A percentile compares a stretch with the other conserved stretches of the same genome.
phyloP scores from a whole-genome alignment of 495 filamentous ascomycete genomes.

The Penicillium coprophilum region DNA sequence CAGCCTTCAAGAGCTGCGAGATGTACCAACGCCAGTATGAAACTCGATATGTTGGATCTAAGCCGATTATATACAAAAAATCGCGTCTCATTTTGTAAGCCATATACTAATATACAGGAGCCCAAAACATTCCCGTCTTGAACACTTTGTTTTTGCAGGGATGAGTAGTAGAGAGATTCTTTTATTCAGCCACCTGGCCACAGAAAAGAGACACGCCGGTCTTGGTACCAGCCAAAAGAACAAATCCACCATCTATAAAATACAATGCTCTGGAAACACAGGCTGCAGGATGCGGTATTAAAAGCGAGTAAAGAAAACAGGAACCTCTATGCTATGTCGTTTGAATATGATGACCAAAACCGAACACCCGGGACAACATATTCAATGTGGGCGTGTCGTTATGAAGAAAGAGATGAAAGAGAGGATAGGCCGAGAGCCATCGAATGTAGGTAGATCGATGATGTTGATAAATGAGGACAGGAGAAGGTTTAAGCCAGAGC shows the following conservation, averaged over 20 bases:
- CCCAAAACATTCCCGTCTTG: not conserved
- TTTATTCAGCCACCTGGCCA: not conserved
- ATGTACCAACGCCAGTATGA: too few relatives aligned
- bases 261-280: slow-evolving; percentile 5
- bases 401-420: slow-evolving; percentile 30
- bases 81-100: not conserved
- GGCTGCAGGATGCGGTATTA: not conserved
- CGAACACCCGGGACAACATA: slow-evolving; percentile 52
- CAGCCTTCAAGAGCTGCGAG: not conserved
- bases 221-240: slow-evolving; percentile 1
- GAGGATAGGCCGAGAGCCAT: slow-evolving; percentile 14
- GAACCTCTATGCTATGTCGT: slow-evolving; percentile 47
- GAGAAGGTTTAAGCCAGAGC: slow-evolving; percentile 39
- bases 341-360: slow-evolving; percentile 39
- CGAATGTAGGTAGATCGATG: slow-evolving; percentile 13
- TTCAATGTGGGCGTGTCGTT: slow-evolving; percentile 35
- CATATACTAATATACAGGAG: not conserved
- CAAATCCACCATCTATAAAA: slow-evolving; percentile 5
- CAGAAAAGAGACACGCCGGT: slow-evolving; percentile 1
- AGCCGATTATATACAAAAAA: not conserved
- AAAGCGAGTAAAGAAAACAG: slow-evolving; percentile 28
- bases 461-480: slow-evolving; percentile 7
- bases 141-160: not conserved
- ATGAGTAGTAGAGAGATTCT: not conserved
- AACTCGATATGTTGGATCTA: not conserved